A percentile compares a stretch with the other conserved stretches of the same genome.
phyloP scores from a whole-genome alignment of 352 stramenopile species.

The Globisporangium megalacanthum region DNA sequence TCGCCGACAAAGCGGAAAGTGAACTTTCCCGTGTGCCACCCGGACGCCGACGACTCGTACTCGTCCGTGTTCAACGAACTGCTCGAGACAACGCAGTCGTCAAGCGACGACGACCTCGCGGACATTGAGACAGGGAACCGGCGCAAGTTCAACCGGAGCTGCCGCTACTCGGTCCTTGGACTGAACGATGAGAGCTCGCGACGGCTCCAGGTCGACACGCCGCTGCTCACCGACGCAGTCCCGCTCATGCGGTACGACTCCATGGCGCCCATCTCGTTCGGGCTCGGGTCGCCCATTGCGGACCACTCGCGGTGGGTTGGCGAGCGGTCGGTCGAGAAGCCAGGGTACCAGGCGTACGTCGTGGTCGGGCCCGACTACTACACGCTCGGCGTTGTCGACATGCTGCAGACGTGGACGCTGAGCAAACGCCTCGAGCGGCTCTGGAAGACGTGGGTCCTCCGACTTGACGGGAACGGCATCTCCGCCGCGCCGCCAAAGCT shows the following conservation, averaged over 20 bases:
- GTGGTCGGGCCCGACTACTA: constrained; percentile 85
- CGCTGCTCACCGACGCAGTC: constrained; percentile 24
- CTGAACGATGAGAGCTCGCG: constrained; percentile 32
- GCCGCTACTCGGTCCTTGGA: constrained; percentile 66
- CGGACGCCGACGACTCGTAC: constrained; percentile 39
- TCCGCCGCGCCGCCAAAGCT: constrained; percentile 66
- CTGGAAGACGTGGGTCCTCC: constrained; percentile 79
- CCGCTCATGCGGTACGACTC: constrained; percentile 40
- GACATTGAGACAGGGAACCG: constrained; percentile 50
- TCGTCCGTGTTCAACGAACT: constrained; percentile 28
- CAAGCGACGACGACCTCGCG: constrained; percentile 47
- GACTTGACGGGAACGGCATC: constrained; percentile 64
- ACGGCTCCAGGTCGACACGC: constrained; percentile 30
- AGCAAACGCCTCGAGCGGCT: constrained; percentile 74
- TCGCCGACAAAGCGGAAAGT: constrained; percentile 68
- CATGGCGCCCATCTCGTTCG: constrained; percentile 33
- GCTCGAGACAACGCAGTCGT: constrained; percentile 25
- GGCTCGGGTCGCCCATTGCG: constrained; percentile 15
- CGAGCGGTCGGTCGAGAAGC: constrained; percentile 50
- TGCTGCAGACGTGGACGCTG: constrained; percentile 87
- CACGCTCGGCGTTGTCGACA: constrained; percentile 87
- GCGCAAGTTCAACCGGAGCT: constrained; percentile 55
- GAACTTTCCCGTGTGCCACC: constrained; percentile 67
- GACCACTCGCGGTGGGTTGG: constrained; percentile 47
- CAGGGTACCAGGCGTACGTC: constrained; percentile 60